These are phyloP conservation scores for Rutstroemia sydowiana DNA, from an alignment of 2,329 filamentous ascomycete genomes.

Conservation along the genomic window DNA sequence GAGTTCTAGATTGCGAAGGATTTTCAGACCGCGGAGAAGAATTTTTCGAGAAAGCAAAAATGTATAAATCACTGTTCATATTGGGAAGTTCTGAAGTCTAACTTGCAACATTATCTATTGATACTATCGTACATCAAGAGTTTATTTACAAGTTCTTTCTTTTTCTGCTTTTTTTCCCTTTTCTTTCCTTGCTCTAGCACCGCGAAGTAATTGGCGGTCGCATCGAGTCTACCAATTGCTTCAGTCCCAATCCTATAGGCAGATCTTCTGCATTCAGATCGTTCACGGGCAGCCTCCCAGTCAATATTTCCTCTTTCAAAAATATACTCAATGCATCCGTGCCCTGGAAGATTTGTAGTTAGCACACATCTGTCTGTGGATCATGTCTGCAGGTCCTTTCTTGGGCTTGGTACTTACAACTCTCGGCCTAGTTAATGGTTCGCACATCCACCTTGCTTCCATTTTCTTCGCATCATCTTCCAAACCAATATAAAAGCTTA, in stretches of 20 bases:
- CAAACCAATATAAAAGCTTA: constrained; percentile 1
- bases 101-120: neutral
- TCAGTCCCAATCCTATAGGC: neutral
- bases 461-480: neutral
- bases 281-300: neutral
- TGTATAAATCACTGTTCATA: too few species aligned
- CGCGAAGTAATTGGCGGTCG: neutral
- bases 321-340: neutral
- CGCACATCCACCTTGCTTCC: neutral
- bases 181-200: neutral
- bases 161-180: neutral
- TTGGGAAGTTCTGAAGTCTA: too few species aligned
- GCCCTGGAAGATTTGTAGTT: neutral
- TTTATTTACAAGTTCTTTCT: neutral
- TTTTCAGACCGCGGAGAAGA: too few species aligned
- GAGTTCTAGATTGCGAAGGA: too few species aligned
- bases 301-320: neutral
- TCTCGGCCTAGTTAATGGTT: neutral
- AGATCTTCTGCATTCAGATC: neutral
- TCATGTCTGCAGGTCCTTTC: neutral
- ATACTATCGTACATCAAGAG: neutral
- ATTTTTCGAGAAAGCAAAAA: too few species aligned
- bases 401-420: neutral
- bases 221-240: neutral
- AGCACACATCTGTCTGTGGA: neutral